phyloP scores from a whole-genome alignment of 2,329 filamentous ascomycete genomes.

The Ceratocystis papillata region DNA sequence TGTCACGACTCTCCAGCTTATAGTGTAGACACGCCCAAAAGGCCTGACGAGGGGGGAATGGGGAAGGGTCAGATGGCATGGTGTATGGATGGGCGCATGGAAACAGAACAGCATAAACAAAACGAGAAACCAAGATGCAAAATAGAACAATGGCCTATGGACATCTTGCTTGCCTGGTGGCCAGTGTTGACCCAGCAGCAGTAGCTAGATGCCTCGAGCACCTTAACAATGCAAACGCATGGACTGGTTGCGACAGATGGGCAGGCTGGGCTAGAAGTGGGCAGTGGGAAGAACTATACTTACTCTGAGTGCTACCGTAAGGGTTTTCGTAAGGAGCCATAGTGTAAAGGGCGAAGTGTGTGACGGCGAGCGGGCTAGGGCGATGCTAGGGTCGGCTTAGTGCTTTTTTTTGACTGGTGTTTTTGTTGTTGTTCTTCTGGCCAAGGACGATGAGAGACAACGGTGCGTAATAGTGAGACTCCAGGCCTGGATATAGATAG shows the following conservation, averaged over 20 bases:
- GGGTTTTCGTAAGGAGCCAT: conserved; percentile 7
- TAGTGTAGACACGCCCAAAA: no score
- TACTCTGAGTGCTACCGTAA: conserved; percentile 12
- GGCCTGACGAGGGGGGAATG: no score
- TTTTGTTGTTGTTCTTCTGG: no score
- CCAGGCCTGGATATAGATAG: background rate
- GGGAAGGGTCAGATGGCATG: no score
- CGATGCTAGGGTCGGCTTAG: background rate
- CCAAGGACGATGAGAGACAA: no score
- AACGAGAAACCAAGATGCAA: background rate
- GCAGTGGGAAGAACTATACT: background rate
- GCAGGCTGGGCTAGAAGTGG: background rate
- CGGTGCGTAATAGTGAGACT: no score
- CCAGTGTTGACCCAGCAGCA: background rate
- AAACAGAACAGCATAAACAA: background rate
- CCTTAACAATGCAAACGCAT: background rate
- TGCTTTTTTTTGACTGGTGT: no score
- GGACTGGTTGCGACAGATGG: background rate
- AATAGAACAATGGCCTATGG: conserved; percentile 1
- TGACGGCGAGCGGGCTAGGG: background rate
- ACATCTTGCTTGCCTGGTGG: background rate
- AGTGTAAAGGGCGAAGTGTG: background rate
- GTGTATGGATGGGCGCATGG: background rate
- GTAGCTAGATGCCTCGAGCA: background rate
- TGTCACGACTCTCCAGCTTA: no score